Evolutionary conservation across 306 rosid genomes (phyloP).

Genomic region (Quercus suber): DNA sequence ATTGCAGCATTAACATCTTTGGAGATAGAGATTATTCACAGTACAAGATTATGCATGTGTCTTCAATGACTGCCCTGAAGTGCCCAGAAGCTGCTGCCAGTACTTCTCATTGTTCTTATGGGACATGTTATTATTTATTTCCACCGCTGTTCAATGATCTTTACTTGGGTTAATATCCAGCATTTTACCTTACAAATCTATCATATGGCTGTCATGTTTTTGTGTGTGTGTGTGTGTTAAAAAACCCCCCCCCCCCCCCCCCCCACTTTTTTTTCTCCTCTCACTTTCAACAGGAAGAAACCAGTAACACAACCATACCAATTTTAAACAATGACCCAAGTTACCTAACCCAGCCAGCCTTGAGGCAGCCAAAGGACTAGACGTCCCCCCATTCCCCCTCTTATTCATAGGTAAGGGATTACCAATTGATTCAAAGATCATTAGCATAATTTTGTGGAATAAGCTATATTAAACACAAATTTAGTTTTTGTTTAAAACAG

Average conservation of each 20-base stretch:
- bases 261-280: no score
- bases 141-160: neutral
- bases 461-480: neutral
- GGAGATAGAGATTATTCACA: neutral
- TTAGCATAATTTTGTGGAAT: neutral
- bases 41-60: neutral
- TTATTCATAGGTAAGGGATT: neutral
- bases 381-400: neutral
- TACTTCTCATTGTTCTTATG: neutral
- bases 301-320: neutral
- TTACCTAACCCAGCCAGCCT: no score
- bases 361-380: neutral
- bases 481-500: conserved; percentile 1
- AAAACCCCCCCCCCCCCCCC: no score
- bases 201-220: neutral
- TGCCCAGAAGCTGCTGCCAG: neutral
- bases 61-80: neutral
- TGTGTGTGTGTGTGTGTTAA: no score
- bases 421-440: neutral
- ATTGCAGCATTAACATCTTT: neutral
- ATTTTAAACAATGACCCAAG: neutral
- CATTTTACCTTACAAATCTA: neutral
- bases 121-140: neutral
- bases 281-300: no score
- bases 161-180: neutral